A percentile compares a stretch with the other conserved stretches of the same genome.
These are phyloP conservation scores for Lichenothelia convexa DNA, from an alignment of 495 filamentous ascomycete species.

Conservation along the genomic window DNA sequence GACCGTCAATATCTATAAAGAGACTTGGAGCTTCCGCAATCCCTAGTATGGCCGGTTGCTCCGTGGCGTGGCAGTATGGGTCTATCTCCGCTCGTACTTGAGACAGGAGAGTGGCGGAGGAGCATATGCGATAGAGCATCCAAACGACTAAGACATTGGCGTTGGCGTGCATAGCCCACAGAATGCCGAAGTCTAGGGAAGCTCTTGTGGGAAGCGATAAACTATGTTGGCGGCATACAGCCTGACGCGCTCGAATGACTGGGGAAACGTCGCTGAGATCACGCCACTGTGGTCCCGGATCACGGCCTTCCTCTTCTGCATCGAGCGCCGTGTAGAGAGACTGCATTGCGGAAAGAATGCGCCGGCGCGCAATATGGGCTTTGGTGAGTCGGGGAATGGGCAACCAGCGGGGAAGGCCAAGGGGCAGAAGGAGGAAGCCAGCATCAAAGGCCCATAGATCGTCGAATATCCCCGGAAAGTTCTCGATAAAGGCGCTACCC, in stretches of 20 bases:
- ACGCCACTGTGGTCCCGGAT: conserved; percentile 8
- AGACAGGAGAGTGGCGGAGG: conserved; percentile 23
- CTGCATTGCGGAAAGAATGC: conserved; percentile 28
- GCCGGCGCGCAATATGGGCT: conserved; percentile 33
- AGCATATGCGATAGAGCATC: conserved; percentile 35
- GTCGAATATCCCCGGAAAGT: conserved; percentile 31
- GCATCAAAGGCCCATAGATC: conserved; percentile 38
- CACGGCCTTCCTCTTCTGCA: conserved; percentile 9
- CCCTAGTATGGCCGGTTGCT: conserved; percentile 30
- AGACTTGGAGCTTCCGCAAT: conserved; percentile 36
- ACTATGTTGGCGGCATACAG: conserved; percentile 8
- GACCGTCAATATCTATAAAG: conserved; percentile 26
- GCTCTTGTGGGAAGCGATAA: conserved; percentile 11
- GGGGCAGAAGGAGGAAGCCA: conserved; percentile 31
- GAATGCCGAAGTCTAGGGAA: conserved; percentile 15
- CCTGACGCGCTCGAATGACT: conserved; percentile 8
- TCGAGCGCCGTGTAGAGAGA: conserved; percentile 33
- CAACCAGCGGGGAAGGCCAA: conserved; percentile 33
- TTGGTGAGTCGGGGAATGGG: conserved; percentile 30
- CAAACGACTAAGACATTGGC: conserved; percentile 35
- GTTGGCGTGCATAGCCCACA: conserved; percentile 38
- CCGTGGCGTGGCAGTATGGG: conserved; percentile 25
- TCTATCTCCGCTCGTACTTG: conserved; percentile 34
- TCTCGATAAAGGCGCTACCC: conserved; percentile 35
- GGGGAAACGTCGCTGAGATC: conserved; percentile 11